Percentiles rank a stretch among this genome's conserved stretches.
These are phyloP conservation scores for Pachysandra terminalis DNA, from an alignment of 164 flowering plant species.

Conservation along the genomic window DNA sequence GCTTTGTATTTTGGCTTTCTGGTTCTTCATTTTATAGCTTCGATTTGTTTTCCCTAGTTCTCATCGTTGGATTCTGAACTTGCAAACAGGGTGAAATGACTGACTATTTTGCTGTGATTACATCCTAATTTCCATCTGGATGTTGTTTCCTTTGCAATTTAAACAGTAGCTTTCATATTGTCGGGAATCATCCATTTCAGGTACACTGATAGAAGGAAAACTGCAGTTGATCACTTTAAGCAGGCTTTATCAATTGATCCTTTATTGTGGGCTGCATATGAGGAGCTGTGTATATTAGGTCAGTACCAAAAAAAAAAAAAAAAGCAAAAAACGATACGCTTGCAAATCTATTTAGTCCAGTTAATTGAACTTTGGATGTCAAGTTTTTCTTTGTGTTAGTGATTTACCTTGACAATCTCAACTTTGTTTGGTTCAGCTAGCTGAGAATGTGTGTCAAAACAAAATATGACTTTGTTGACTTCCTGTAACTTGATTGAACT, in stretches of 20 bases:
- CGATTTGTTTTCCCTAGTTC: neutral
- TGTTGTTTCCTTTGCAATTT: constrained; percentile 1
- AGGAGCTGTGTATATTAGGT: constrained; percentile 93
- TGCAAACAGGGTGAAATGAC: neutral
- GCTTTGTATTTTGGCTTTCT: neutral
- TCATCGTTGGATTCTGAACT: neutral
- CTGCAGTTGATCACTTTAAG: constrained; percentile 83
- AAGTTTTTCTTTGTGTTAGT: neutral
- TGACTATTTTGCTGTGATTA: neutral
- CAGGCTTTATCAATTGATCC: constrained; percentile 90
- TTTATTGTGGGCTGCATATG: constrained; percentile 92
- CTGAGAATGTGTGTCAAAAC: neutral
- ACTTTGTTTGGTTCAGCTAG: neutral
- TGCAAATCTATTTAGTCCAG: no score
- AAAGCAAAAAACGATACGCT: no score
- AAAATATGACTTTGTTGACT: neutral
- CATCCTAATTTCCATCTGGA: neutral
- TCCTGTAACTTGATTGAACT: neutral
- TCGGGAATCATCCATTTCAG: constrained; percentile 35
- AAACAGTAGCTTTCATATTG: constrained; percentile 9
- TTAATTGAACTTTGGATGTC: neutral
- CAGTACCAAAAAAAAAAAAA: constrained; percentile 16
- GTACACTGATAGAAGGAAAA: constrained; percentile 87
- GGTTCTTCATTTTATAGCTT: neutral
- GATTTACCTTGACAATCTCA: neutral